Percentiles rank a stretch among this genome's conserved stretches.
These are phyloP conservation scores for Exophiala oligosperma DNA, from an alignment of 2,329 filamentous ascomycete species.

Conservation along the genomic window DNA sequence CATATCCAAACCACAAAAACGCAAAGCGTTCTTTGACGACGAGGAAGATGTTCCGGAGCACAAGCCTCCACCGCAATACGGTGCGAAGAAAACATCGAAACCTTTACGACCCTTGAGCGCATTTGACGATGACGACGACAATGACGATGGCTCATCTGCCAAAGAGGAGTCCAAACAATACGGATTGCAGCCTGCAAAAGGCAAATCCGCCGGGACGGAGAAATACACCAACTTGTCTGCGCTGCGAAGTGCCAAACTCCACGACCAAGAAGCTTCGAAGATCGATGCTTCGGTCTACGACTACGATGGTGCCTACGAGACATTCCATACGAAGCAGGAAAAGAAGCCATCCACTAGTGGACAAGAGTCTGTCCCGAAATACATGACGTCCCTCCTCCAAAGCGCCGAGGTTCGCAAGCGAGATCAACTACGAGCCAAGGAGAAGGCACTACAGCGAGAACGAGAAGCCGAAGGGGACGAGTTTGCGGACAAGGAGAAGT, in stretches of 20 bases:
- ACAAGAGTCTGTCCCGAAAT: slow-evolving; percentile 50
- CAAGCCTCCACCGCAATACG: slow-evolving; percentile 17
- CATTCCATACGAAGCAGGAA: slow-evolving; percentile 39
- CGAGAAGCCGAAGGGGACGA: slow-evolving; percentile 66
- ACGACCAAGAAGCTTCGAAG: slow-evolving; percentile 44
- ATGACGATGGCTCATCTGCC: slow-evolving; percentile 28
- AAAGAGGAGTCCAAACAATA: slow-evolving; percentile 35
- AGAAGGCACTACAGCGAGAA: slow-evolving; percentile 61
- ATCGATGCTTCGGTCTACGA: slow-evolving; percentile 51
- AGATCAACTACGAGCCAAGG: slow-evolving; percentile 61
- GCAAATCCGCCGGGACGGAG: slow-evolving; percentile 22
- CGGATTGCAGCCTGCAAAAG: slow-evolving; percentile 28
- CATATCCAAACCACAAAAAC: slow-evolving; percentile 41
- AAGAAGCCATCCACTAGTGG: slow-evolving; percentile 25
- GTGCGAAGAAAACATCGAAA: slow-evolving; percentile 32
- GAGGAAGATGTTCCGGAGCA: slow-evolving; percentile 38
- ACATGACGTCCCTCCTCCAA: slow-evolving; percentile 60
- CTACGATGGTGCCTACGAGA: slow-evolving; percentile 52
- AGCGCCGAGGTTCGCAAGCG: slow-evolving; percentile 64
- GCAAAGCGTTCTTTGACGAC: slow-evolving; percentile 49
- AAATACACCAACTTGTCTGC: slow-evolving; percentile 49
- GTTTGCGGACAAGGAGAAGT: slow-evolving; percentile 66
- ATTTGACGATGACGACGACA: slow-evolving; percentile 24
- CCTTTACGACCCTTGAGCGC: slow-evolving; percentile 15
- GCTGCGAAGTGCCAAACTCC: slow-evolving; percentile 46